Base-by-base conservation (phyloP, 208 protist genomes). In the Trypanosoma theileri region DNA sequence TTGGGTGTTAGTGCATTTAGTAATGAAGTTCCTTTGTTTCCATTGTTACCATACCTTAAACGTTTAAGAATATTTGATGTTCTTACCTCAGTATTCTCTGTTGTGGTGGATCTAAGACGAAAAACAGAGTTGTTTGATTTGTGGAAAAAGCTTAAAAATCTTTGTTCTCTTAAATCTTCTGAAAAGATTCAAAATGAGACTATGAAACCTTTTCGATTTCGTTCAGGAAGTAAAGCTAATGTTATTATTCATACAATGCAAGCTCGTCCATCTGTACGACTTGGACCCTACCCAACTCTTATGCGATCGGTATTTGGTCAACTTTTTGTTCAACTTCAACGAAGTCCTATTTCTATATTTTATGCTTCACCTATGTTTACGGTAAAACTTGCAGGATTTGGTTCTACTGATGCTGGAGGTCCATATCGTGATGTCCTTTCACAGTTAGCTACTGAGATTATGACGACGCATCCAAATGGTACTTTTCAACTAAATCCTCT, bases 351-450 rank as follows among this genome's bases (percentile, higher is more conserved):
- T 59, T 80, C 87, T 63, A 92, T 79, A 19, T 96, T 94, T 69
- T 91, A 85, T 69, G 80, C 77, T 7, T 92, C 88, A 12, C 92
- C 92, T 17, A 93, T 96, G 65, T 96, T 96, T 65, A 87, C 75
- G 0, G 92, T 95, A 8, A 96, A 93, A 62, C 82, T 96, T 28
- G 81, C 89, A 24, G 92, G 92, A 40, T 96, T 96, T 55, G 92
- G 84, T 51, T 93, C 92, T 17, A 92, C 86, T 3, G 93, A 97
- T 73, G 91, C 91, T 3, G 93, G 93, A 35, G 93, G 93, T 4
- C 93, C 93, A 4, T 97, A 95, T 79, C 86, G 93, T 57, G 93
- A 97, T 50, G 77, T 93, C 22, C 80, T 97, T 17, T 92, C 91
- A 1, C 92, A 94, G 65, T 73, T 96, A 16, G 88, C 92, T 21